These are phyloP conservation scores for Saccharomyces jurei DNA, from an alignment of 805 yeast genomes.

Conservation along the genomic window DNA sequence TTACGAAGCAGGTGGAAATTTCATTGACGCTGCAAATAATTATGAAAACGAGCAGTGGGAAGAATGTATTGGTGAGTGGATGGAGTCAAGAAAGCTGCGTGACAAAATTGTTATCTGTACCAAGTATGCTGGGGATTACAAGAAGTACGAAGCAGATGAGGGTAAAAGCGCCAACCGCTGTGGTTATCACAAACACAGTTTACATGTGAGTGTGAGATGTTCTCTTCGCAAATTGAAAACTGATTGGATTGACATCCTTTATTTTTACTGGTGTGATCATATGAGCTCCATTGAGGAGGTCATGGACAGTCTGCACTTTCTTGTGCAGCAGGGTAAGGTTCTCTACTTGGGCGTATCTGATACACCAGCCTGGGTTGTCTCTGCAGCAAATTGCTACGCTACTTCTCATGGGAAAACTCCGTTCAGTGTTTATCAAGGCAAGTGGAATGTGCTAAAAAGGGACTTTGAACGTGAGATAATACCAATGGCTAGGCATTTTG, in stretches of 20 bases:
- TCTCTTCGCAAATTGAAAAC: slow-evolving; percentile 12
- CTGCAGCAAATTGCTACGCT: slow-evolving; percentile 14
- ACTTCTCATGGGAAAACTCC: slow-evolving; percentile 14
- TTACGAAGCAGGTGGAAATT: slow-evolving; percentile 18
- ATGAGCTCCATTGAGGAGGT: slow-evolving; percentile 15
- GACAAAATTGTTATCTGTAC: slow-evolving; percentile 20
- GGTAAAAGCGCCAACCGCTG: slow-evolving; percentile 2
- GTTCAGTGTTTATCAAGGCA: slow-evolving; percentile 18
- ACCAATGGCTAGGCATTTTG: slow-evolving; percentile 19
- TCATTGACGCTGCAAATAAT: slow-evolving; percentile 18
- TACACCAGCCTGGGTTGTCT: slow-evolving; percentile 21
- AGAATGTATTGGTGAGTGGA: slow-evolving; percentile 22
- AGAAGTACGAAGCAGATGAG: slow-evolving; percentile 1
- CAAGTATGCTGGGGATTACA: slow-evolving; percentile 7
- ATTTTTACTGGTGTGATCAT: slow-evolving; percentile 20
- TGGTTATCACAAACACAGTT: slow-evolving; percentile 4
- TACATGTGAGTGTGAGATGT: slow-evolving; percentile 6
- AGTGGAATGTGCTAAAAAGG: slow-evolving; percentile 14
- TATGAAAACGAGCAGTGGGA: slow-evolving; percentile 18
- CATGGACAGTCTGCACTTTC: slow-evolving; percentile 13
- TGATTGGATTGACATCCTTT: slow-evolving; percentile 17
- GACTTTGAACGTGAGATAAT: slow-evolving; percentile 21
- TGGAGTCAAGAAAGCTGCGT: slow-evolving; percentile 12
- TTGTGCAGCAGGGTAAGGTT: slow-evolving; percentile 16
- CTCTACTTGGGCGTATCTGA: slow-evolving; percentile 19